phyloP scores from a whole-genome alignment of 1,284 basidiomycete species.

The Trichosporon coremiiforme region DNA sequence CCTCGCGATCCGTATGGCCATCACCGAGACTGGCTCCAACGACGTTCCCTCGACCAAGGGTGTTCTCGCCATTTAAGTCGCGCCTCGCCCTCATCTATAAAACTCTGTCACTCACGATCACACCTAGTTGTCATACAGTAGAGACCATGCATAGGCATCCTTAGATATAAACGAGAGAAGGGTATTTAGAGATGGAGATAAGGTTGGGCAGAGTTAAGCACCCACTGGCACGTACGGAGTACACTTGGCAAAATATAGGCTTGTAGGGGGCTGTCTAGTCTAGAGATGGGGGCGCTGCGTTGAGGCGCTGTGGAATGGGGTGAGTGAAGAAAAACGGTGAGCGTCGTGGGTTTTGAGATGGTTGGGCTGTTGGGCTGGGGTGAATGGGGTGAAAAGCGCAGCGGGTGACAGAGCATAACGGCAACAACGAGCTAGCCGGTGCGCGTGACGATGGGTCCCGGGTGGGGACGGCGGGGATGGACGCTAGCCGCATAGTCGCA shows the following conservation, averaged over 20 bases:
- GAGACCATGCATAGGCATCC: slow-evolving; percentile 10
- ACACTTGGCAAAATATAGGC: neutral
- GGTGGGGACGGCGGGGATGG: neutral
- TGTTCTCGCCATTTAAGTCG: slow-evolving; percentile 62
- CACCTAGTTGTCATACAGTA: slow-evolving; percentile 1
- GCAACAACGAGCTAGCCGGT: neutral
- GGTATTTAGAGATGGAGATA: neutral
- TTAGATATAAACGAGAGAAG: slow-evolving; percentile 11
- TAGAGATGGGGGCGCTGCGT: neutral
- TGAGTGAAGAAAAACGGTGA: too few species aligned
- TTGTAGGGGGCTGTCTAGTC: neutral
- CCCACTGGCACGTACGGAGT: neutral
- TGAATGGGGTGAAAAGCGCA: too few species aligned
- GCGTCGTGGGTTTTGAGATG: neutral
- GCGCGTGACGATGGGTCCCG: neutral
- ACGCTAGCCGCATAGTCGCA: neutral
- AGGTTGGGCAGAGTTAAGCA: neutral
- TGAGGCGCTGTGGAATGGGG: neutral
- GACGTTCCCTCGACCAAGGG: slow-evolving; percentile 99
- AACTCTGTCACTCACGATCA: neutral
- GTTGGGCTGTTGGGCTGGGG: too few species aligned
- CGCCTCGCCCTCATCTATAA: neutral
- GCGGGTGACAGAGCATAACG: too few species aligned
- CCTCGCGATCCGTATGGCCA: slow-evolving; percentile 90
- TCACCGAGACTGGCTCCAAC: slow-evolving; percentile 80